These are phyloP conservation scores for Tetrapisispora phaffii DNA, from an alignment of 805 yeast species.

Conservation along the genomic window DNA sequence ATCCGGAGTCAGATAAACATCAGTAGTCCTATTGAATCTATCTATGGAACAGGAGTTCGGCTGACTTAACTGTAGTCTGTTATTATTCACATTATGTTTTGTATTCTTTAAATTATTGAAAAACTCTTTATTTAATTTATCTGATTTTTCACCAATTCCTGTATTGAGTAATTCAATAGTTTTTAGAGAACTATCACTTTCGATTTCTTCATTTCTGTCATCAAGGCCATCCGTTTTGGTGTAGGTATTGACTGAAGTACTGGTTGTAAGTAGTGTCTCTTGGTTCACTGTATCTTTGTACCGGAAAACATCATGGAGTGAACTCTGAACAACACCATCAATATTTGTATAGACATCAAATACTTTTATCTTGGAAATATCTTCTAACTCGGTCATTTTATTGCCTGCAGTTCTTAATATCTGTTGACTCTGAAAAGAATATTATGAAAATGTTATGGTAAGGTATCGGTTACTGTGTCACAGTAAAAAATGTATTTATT, in stretches of 20 bases:
- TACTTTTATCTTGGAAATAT: background rate
- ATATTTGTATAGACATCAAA: constrained; percentile 1
- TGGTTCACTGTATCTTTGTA: background rate
- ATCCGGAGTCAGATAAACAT: background rate
- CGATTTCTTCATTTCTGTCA: background rate
- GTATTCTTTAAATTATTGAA: constrained; percentile 6
- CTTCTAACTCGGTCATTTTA: background rate
- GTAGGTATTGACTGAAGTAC: background rate
- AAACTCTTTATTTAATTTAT: constrained; percentile 5
- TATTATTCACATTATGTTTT: background rate
- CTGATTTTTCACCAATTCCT: constrained; percentile 9
- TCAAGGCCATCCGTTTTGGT: background rate
- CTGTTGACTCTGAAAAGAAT: too few species aligned
- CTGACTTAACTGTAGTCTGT: background rate
- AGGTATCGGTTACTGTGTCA: too few species aligned
- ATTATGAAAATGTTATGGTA: too few species aligned
- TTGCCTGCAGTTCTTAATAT: background rate
- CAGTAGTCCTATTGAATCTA: background rate
- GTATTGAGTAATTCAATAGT: constrained; percentile 9
- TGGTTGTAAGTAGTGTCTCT: background rate
- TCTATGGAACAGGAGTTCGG: background rate
- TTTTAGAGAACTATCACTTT: background rate
- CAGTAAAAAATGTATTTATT: too few species aligned
- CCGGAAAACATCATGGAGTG: background rate
- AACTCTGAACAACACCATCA: background rate